These are phyloP conservation scores for Aegilops longissima DNA, from an alignment of 176 grass and related monocot species.

Conservation along the genomic window DNA sequence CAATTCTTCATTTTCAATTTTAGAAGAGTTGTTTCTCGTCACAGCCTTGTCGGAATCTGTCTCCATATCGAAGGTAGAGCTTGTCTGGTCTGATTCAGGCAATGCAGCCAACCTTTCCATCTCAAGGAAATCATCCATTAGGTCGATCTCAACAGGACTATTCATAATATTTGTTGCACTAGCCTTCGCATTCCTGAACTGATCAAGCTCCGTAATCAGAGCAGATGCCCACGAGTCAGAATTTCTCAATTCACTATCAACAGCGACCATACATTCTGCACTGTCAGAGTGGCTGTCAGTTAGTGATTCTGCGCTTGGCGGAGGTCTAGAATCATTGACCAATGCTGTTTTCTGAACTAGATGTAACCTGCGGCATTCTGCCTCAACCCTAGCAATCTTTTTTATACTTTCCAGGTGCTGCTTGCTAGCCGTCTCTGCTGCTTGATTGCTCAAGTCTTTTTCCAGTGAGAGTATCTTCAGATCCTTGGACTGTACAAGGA, in stretches of 20 bases:
- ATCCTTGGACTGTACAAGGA: slow-evolving; percentile 63
- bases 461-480: slow-evolving; percentile 69
- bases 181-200: slow-evolving; percentile 69
- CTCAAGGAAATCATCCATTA: slow-evolving; percentile 99
- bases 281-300: slow-evolving; percentile 84
- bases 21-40: slow-evolving; percentile 36
- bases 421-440: slow-evolving; percentile 92
- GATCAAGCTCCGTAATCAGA: slow-evolving; percentile 84
- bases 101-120: slow-evolving; percentile 92
- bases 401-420: slow-evolving; percentile 79
- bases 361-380: slow-evolving; percentile 81
- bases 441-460: slow-evolving; percentile 85
- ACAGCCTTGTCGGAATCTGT: slow-evolving; percentile 55
- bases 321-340: slow-evolving; percentile 40
- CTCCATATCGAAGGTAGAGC: slow-evolving; percentile 57
- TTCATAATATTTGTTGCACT: slow-evolving; percentile 46
- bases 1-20: slow-evolving; percentile 60
- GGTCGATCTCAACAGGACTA: slow-evolving; percentile 65
- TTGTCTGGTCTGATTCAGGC: slow-evolving; percentile 53
- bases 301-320: slow-evolving; percentile 55
- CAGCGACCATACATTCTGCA: slow-evolving; percentile 49
- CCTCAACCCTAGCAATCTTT: slow-evolving; percentile 82
- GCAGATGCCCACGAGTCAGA: slow-evolving; percentile 78
- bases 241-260: slow-evolving; percentile 61
- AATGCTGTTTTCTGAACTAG: slow-evolving; percentile 41